Evolutionary conservation across 2,329 filamentous ascomycete species (phyloP), one percentile per base, ranked within the genome.

Genomic region (Microsporum audouinii): DNA sequence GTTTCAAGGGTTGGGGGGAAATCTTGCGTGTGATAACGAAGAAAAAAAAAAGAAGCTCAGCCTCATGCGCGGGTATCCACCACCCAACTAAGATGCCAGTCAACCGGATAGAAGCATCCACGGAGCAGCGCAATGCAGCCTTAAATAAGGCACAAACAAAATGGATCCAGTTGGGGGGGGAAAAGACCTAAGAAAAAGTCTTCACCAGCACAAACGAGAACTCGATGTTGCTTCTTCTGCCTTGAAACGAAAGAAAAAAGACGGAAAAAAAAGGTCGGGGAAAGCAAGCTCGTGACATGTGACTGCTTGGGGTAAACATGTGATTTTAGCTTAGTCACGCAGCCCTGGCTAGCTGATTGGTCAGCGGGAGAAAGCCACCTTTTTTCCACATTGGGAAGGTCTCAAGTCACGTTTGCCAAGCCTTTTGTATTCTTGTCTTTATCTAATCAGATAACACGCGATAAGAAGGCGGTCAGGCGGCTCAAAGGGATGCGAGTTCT

Each of bases 1-100:
- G 49, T 36, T 36, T 29, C n/a, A 55, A 55, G 33, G 49, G 33
- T 36, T n/a, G 33, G 49, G 31, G 12, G 34, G 10, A 5, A 43
- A 23, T n/a, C 39, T 23, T 36, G 49, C 45, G 45, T 55, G 33
- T 55, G 49, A 55, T 55, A 55, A 49, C 12, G 12, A 23, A 55
- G 49, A 23, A 55, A 12, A 29, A 36, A 36, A 55, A 53, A 33
- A 55, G 45, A 49, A 49, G 45, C 45, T 49, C 45, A 34, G 49
- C 49, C 49, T 36, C 49, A 34, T 34, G 49, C 8, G 49, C 49
- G 49, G 49, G 49, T 55, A 55, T 55, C 49, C 49, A 55, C 49
- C 31, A 36, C 5, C 49, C 17, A 36, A 3, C 31, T 34, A 53
- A 23, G 17, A 23, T 23, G 17, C 17, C 17, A 23, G 17, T 23